Conservation (phyloP, 2,329 filamentous ascomycete species). For the Leptographium galeiforme region DNA sequence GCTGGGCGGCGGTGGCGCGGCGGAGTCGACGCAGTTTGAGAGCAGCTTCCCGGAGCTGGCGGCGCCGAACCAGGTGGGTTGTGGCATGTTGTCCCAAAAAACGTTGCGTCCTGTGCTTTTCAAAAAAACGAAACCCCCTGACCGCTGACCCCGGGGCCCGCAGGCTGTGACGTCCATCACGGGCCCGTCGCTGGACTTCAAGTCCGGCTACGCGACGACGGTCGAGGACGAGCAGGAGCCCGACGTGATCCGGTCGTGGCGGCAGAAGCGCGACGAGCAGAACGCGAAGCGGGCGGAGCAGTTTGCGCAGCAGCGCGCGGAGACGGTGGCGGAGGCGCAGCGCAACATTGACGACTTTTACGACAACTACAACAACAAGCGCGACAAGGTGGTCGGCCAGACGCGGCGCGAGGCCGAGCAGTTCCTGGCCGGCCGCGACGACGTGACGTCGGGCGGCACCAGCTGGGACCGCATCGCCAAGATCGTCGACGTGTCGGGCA, state of each 20-base stretch:
- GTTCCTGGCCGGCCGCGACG: constrained; percentile 77
- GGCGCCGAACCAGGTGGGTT: constrained; percentile 49
- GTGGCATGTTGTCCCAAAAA: constrained; percentile 26
- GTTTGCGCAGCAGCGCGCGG: constrained; percentile 66
- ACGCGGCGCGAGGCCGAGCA: constrained; percentile 86
- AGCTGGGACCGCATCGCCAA: constrained; percentile 98
- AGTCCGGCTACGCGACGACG: constrained; percentile 46
- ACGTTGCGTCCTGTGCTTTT: too few species aligned
- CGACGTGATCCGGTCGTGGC: constrained; percentile 83
- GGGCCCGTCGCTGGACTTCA: constrained; percentile 50
- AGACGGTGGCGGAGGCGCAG: constrained; percentile 79
- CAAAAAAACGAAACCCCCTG: too few species aligned
- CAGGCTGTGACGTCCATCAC: constrained; percentile 51
- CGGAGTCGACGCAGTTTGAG: constrained; percentile 52
- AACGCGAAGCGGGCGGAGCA: constrained; percentile 76
- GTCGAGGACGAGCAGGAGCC: constrained; percentile 65
- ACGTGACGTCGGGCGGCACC: constrained; percentile 86
- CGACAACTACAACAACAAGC: constrained; percentile 97
- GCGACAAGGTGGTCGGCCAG: constrained; percentile 83
- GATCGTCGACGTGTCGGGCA: constrained; percentile 92
- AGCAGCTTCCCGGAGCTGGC: constrained; percentile 78
- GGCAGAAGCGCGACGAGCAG: constrained; percentile 72
- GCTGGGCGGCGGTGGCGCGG: constrained; percentile 50
- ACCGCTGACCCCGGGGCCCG: not conserved
- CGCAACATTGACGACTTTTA: constrained; percentile 98